phyloP scores from a whole-genome alignment of 75 land plant genomes.

The Chamaecyparis obtusa region DNA sequence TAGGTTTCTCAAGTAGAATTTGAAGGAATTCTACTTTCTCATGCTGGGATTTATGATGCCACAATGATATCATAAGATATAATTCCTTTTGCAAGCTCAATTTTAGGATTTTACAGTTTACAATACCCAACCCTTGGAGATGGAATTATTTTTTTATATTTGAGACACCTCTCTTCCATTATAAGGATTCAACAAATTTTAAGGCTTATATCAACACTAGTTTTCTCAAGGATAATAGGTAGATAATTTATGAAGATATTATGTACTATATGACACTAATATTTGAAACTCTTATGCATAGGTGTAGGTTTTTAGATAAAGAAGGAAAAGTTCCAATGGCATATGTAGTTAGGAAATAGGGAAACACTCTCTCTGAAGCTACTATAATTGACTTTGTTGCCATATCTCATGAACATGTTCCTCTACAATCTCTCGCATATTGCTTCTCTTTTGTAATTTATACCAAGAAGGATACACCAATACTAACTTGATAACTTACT shows the following conservation, averaged over 20 bases:
- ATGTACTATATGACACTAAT: not conserved
- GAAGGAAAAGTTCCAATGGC: not conserved
- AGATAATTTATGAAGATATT: too few relatives aligned
- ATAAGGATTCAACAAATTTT: not conserved
- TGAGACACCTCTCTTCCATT: not conserved
- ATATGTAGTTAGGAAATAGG: not conserved
- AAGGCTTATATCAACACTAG: too few relatives aligned
- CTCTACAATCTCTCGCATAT: too few relatives aligned
- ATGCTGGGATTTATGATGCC: slow-evolving; percentile 52
- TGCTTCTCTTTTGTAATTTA: too few relatives aligned
- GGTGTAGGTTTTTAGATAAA: not conserved
- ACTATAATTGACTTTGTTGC: not conserved
- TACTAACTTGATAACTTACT: too few relatives aligned
- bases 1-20: slow-evolving; percentile 77
- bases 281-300: not conserved
- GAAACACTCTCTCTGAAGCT: not conserved
- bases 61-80: slow-evolving; percentile 73
- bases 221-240: not conserved
- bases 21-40: slow-evolving; percentile 65
- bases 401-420: too few relatives aligned
- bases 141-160: too few relatives aligned
- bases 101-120: not conserved
- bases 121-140: too few relatives aligned
- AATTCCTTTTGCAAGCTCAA: not conserved
- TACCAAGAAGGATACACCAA: too few relatives aligned